A percentile compares a stretch with the other conserved stretches of the same genome.
Conservation (phyloP, 2,329 filamentous ascomycete species). For the Aspergillus brasiliensis region DNA sequence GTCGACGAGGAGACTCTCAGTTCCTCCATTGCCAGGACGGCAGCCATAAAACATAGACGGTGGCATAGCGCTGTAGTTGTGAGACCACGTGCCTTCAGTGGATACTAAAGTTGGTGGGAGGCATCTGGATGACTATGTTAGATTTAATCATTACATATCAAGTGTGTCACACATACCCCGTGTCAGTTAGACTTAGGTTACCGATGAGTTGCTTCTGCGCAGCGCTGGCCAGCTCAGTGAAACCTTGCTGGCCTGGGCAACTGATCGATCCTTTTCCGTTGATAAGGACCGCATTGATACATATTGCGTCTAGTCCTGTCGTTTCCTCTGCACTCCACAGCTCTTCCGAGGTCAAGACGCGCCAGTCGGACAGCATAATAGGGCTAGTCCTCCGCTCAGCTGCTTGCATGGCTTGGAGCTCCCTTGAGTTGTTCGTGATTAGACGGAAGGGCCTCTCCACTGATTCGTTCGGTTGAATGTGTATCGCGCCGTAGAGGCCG, state of each 20-base stretch:
- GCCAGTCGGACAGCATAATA: conserved; percentile 58
- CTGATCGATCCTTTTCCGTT: conserved; percentile 61
- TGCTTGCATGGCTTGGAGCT: conserved; percentile 47
- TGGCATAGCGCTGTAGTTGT: conserved; percentile 28
- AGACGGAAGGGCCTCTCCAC: conserved; percentile 51
- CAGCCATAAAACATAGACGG: conserved; percentile 42
- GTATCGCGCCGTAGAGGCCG: conserved; percentile 59
- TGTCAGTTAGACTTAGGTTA: conserved; percentile 22
- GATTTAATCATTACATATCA: no score
- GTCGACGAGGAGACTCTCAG: conserved; percentile 48
- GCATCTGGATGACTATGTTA: conserved; percentile 17
- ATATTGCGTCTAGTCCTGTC: conserved; percentile 47
- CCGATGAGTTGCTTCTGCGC: conserved; percentile 15
- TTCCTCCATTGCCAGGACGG: conserved; percentile 45
- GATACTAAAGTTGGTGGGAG: conserved; percentile 17
- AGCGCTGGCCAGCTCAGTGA: conserved; percentile 40
- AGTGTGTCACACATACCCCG: conserved; percentile 14
- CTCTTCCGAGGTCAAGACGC: conserved; percentile 54
- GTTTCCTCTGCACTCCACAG: conserved; percentile 30
- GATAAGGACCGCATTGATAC: conserved; percentile 61
- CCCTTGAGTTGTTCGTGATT: conserved; percentile 44
- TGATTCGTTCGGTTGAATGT: conserved; percentile 46
- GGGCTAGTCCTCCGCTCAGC: conserved; percentile 52
- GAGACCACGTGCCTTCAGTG: conserved; percentile 18
- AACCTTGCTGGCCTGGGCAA: conserved; percentile 50